Evolutionary conservation across 2,329 filamentous ascomycete genomes (phyloP), one percentile per base, ranked within the genome.

Genomic region (Cryoendolithus antarcticus): DNA sequence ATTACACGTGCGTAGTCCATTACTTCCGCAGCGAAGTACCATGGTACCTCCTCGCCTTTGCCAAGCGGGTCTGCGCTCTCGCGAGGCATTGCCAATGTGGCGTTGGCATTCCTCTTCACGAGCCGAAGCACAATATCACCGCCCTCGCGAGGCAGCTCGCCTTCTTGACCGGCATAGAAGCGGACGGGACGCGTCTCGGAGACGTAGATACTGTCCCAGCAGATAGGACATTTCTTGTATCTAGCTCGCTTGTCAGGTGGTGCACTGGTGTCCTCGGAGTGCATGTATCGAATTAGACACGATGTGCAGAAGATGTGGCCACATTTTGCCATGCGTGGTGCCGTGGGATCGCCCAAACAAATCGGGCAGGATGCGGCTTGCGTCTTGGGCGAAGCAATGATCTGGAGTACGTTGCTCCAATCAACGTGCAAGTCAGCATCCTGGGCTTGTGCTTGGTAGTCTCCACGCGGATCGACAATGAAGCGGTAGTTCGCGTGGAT

Each of bases 401-500:
- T 80, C 62, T 98, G 91, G 47, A 95, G 68, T 38, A 98, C 83
- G 49, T 85, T 78, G 48, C 78, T 74, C 91, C 91, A 98, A 52
- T 94, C 84, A 39, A 98, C 65, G 53, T 91, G 82, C 35, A 88
- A 72, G 61, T 98, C 89, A 12, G 91, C 82, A 59, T 96, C 86
- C 34, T 75, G 72, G 15, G 85, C 82, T 57, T 96, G 86, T 4
- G 75, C 73, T 43, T 75, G 72, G 58, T 96, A 98, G 53, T 80
- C 75, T 42, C 77, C 80, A 40, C 76, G 72, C 3, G 91, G 89
- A 44, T 85, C 80, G 37, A 98, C 88, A 43, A 98, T 82, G 59
- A 98, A 98, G 40, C 91, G 82, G 58, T 98, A 98, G 61, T 98
- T 98, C 48, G 91, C 86, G 60, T 98, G 88, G 10, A 98, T 80